phyloP scores from a whole-genome alignment of 179 eudicot genomes.

The Patellifolia procumbens region DNA sequence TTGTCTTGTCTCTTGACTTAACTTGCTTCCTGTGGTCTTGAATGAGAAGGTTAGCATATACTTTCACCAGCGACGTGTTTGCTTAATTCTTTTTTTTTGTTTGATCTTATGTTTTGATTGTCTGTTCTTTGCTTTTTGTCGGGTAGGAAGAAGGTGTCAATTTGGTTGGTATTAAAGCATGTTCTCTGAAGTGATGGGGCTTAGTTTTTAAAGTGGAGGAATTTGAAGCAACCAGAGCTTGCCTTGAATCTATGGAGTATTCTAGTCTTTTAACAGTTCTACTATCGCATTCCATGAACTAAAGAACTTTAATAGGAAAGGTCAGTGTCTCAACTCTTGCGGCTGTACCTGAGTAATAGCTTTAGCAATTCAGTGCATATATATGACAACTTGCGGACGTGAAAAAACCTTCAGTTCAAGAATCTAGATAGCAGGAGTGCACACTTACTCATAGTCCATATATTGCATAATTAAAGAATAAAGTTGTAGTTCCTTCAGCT shows the following conservation, averaged over 20 bases:
- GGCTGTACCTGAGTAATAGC: neutral
- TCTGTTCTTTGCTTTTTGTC: neutral
- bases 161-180: conserved; percentile 4
- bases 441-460: neutral
- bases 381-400: neutral
- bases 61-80: neutral
- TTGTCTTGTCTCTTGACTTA: conserved; percentile 4
- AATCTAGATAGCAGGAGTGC: neutral
- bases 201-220: conserved; percentile 16
- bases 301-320: conserved; percentile 8
- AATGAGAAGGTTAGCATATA: conserved; percentile 21
- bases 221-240: conserved; percentile 14
- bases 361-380: neutral
- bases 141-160: neutral
- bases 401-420: neutral
- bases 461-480: neutral
- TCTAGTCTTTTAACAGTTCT: neutral
- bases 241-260: neutral
- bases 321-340: conserved; percentile 14
- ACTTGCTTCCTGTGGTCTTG: conserved; percentile 10
- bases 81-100: neutral
- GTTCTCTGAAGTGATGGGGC: neutral
- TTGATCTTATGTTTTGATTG: neutral
- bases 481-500: neutral
- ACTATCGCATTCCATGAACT: conserved; percentile 3